Conservation (phyloP, 1,284 basidiomycete genomes). For the Puccinia coronata region DNA sequence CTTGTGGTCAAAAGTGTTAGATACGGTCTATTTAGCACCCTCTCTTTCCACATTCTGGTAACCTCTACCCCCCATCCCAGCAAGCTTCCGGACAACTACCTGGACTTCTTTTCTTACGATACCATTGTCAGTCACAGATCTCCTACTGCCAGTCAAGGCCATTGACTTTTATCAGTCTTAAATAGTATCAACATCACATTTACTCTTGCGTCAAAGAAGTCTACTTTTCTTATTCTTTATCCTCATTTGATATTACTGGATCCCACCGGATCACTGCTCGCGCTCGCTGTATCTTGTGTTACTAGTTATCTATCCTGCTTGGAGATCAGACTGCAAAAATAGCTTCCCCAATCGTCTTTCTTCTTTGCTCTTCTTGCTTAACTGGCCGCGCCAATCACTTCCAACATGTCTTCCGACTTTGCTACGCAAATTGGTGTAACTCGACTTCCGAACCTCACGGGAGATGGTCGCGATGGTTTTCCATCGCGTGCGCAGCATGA, state of each 20-base stretch:
- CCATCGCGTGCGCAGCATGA: conserved; percentile 47
- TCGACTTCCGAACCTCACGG: conserved; percentile 44
- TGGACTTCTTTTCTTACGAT: conserved; percentile 21
- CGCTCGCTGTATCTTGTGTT: background rate
- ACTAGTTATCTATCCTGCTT: background rate
- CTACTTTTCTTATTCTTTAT: background rate
- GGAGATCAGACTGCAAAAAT: background rate
- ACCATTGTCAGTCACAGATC: conserved; percentile 23
- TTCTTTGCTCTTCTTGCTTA: conserved; percentile 25
- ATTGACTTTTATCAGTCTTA: background rate
- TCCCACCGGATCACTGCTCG: conserved; percentile 5
- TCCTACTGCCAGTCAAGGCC: background rate
- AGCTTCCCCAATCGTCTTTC: background rate
- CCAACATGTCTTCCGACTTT: conserved; percentile 37
- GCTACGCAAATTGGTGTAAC: conserved; percentile 36
- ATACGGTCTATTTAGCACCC: conserved; percentile 16
- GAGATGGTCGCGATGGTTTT: conserved; percentile 48
- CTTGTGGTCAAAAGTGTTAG: background rate
- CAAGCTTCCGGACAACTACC: conserved; percentile 10
- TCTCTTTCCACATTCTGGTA: background rate
- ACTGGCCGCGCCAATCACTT: background rate
- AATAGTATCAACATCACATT: background rate
- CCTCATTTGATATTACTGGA: background rate
- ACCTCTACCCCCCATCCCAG: background rate
- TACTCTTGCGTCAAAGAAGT: background rate